phyloP scores from a whole-genome alignment of 768 basidiomycete species.

The Mycena pura region DNA sequence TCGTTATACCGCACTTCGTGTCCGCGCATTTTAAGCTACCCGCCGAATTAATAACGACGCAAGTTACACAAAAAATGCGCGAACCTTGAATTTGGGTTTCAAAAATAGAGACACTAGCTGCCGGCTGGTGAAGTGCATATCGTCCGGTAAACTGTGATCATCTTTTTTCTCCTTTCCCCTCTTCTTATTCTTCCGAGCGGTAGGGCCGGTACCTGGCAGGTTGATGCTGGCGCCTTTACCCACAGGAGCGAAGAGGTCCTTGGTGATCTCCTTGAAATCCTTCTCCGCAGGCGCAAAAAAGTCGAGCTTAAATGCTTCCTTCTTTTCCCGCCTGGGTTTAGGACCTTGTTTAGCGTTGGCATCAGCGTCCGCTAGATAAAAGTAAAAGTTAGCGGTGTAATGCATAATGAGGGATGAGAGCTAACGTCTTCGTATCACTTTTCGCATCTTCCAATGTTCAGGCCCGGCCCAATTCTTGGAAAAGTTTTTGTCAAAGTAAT shows the following conservation, averaged over 20 bases:
- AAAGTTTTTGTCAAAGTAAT: slow-evolving; percentile 89
- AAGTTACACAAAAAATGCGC: slow-evolving; percentile 36
- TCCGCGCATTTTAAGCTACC: slow-evolving; percentile 89
- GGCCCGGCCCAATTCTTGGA: slow-evolving; percentile 98
- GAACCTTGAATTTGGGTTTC: slow-evolving; percentile 93
- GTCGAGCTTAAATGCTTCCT: slow-evolving; percentile 85
- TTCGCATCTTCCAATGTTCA: slow-evolving; percentile 96
- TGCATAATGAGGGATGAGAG: slow-evolving; percentile 6
- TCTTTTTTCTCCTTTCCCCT: slow-evolving; percentile 68
- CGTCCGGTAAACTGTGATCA: slow-evolving; percentile 87
- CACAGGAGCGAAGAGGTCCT: slow-evolving; percentile 81
- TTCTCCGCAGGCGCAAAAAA: slow-evolving; percentile 69
- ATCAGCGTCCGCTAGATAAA: slow-evolving; percentile 41
- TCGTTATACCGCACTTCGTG: slow-evolving; percentile 63
- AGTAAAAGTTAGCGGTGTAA: slow-evolving; percentile 19
- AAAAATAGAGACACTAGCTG: slow-evolving; percentile 92
- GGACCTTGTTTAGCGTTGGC: slow-evolving; percentile 58
- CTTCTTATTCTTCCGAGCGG: slow-evolving; percentile 47
- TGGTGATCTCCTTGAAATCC: slow-evolving; percentile 63
- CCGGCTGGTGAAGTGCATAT: slow-evolving; percentile 95
- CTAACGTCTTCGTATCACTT: slow-evolving; percentile 80
- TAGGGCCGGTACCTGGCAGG: slow-evolving; percentile 59
- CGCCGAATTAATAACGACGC: not conserved
- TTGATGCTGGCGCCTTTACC: slow-evolving; percentile 75
- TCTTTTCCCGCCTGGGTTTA: slow-evolving; percentile 68